phyloP scores from a whole-genome alignment of 208 protist species.

The Wallacemonas sp. region DNA sequence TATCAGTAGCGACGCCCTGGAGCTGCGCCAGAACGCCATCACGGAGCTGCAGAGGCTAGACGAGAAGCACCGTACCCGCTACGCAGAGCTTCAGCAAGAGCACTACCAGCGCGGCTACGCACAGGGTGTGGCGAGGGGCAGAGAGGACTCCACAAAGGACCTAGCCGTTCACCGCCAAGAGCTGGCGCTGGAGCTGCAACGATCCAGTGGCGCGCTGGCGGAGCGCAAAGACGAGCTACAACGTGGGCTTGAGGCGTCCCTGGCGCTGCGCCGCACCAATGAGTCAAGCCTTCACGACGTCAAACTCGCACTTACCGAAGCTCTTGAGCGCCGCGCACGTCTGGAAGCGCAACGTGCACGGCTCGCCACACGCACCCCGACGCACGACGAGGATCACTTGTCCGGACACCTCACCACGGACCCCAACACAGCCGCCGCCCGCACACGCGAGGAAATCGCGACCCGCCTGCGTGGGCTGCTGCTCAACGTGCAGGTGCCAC shows the following conservation, averaged over 20 bases:
- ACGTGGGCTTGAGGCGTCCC: constrained; percentile 40
- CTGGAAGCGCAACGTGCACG: constrained; percentile 18
- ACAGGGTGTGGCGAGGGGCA: constrained; percentile 51
- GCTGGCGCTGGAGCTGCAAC: constrained; percentile 55
- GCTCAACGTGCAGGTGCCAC: constrained; percentile 10
- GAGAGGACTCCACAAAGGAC: constrained; percentile 32
- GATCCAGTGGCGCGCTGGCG: constrained; percentile 44
- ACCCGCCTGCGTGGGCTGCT: constrained; percentile 10
- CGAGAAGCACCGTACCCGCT: constrained; percentile 41
- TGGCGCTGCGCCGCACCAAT: constrained; percentile 33
- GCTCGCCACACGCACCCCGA: constrained; percentile 2
- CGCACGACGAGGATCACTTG: too few relatives aligned
- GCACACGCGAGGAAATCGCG: constrained; percentile 11
- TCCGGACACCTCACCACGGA: too few relatives aligned
- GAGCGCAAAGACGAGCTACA: constrained; percentile 53
- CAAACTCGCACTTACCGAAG: constrained; percentile 15
- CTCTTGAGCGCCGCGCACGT: constrained; percentile 19
- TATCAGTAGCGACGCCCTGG: constrained; percentile 41
- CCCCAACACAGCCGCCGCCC: constrained; percentile 6
- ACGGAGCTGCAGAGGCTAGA: constrained; percentile 58
- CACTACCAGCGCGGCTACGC: constrained; percentile 48
- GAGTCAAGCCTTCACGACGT: constrained; percentile 19
- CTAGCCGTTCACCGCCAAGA: constrained; percentile 44
- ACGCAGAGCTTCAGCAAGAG: constrained; percentile 48
- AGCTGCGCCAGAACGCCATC: constrained; percentile 68